Conservation (phyloP, 441 rosid species). For the Viola pubescens region DNA sequence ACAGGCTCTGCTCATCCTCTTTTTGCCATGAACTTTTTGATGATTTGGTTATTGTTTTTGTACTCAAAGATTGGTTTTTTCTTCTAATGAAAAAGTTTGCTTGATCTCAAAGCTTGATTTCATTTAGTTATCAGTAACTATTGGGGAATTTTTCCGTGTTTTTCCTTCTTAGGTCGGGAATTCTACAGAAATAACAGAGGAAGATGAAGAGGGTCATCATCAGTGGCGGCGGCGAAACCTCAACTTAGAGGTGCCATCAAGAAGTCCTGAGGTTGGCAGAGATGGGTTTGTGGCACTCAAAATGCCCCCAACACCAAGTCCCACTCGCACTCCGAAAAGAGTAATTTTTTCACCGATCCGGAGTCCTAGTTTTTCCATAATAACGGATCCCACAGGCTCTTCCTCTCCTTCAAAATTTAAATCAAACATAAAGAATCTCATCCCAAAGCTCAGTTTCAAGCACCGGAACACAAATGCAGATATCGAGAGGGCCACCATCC, state of each 20-base stretch:
- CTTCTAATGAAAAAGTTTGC: too few species aligned
- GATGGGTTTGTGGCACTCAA: constrained; percentile 40
- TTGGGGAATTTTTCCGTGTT: constrained; percentile 3
- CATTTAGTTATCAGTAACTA: too few species aligned
- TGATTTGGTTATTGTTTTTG: too few species aligned
- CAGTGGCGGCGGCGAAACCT: constrained; percentile 30
- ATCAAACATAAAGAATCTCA: constrained; percentile 36
- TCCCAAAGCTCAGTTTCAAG: constrained; percentile 71
- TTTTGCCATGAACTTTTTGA: too few species aligned
- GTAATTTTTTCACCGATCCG: constrained; percentile 75
- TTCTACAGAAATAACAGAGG: constrained; percentile 62
- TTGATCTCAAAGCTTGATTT: too few species aligned
- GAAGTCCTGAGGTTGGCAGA: constrained; percentile 29
- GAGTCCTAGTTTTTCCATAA: constrained; percentile 43
- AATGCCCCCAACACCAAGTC: constrained; percentile 47
- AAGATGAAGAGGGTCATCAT: constrained; percentile 25
- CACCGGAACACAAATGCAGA: constrained; percentile 41
- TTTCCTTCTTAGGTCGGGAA: constrained; percentile 31
- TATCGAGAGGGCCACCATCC: constrained; percentile 72
- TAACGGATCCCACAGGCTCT: constrained; percentile 32
- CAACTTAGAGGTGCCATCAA: constrained; percentile 41
- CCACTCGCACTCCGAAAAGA: constrained; percentile 42
- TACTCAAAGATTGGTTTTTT: constrained; percentile 6
- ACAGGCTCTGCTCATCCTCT: too few species aligned
- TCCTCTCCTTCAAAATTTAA: constrained; percentile 37